Percentiles rank a stretch among this genome's conserved stretches.
Evolutionary conservation across 148 eudicot genomes (phyloP).

Genomic region (Nepenthes mirabilis): DNA sequence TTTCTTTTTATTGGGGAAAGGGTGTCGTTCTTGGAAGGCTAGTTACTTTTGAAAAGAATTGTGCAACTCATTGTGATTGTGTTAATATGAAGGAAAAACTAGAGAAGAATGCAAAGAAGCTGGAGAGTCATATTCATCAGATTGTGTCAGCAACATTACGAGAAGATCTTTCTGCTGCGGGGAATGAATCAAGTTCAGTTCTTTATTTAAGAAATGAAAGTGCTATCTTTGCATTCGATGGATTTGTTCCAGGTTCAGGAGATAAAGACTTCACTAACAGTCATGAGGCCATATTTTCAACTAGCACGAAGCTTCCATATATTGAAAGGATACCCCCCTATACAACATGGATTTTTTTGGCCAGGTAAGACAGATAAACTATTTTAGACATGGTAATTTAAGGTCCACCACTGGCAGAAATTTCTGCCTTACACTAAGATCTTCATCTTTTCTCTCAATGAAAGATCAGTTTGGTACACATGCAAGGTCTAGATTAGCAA

Average conservation of each 20-base stretch:
- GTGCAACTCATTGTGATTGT: constrained; percentile 6
- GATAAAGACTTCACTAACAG: constrained; percentile 30
- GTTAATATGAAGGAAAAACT: constrained; percentile 49
- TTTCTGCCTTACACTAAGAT: neutral
- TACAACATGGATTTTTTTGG: constrained; percentile 72
- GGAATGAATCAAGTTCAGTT: constrained; percentile 24
- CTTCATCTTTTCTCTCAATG: neutral
- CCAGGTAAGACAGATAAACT: constrained; percentile 28
- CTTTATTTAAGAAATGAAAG: constrained; percentile 32
- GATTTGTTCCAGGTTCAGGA: constrained; percentile 29
- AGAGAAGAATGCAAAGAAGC: constrained; percentile 32
- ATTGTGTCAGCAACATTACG: constrained; percentile 21
- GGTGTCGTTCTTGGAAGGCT: too few species aligned
- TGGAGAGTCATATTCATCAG: constrained; percentile 36
- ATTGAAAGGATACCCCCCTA: constrained; percentile 59
- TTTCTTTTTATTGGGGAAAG: too few species aligned
- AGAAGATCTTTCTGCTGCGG: constrained; percentile 15
- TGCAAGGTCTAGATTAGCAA: too few species aligned
- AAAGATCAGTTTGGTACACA: neutral
- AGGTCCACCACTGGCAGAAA: neutral
- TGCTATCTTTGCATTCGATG: constrained; percentile 34
- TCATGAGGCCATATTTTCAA: constrained; percentile 33
- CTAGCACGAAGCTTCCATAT: constrained; percentile 47
- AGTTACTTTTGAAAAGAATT: neutral
- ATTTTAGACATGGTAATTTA: neutral